Evolutionary conservation across 352 stramenopile genomes (phyloP).

Genomic region (Pythium diclinum): DNA sequence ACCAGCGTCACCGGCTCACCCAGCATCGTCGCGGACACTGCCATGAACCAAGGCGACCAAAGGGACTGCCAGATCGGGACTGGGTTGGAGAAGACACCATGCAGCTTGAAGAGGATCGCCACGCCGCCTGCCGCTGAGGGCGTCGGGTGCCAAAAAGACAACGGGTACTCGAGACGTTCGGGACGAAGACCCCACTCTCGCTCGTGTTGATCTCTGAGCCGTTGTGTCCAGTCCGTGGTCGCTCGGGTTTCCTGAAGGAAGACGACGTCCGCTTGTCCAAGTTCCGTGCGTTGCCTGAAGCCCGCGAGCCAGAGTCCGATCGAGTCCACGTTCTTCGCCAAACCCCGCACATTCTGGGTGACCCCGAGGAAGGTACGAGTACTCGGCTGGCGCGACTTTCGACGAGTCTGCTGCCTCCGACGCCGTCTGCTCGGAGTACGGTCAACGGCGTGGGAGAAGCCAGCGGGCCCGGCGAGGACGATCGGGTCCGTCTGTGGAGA

Average conservation of each 20-base stretch:
- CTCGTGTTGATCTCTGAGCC: neutral
- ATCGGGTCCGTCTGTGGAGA: too few relatives aligned
- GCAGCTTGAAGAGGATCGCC: constrained; percentile 7
- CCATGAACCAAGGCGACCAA: constrained; percentile 16
- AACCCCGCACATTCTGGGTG: constrained; percentile 11
- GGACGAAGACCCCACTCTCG: constrained; percentile 4
- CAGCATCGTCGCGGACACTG: too few relatives aligned
- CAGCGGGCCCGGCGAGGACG: too few relatives aligned
- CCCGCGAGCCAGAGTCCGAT: neutral
- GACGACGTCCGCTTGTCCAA: neutral
- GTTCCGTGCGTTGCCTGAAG: neutral
- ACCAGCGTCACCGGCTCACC: neutral
- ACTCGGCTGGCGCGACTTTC: too few relatives aligned
- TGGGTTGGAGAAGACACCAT: neutral
- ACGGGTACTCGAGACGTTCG: neutral
- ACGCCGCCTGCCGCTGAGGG: constrained; percentile 2
- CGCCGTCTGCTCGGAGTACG: too few relatives aligned
- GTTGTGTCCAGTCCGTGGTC: neutral
- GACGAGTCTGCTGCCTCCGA: too few relatives aligned
- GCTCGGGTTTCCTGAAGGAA: constrained; percentile 17
- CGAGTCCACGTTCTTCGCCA: neutral
- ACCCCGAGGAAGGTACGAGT: constrained; percentile 5
- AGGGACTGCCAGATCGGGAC: neutral
- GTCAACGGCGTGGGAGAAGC: too few relatives aligned
- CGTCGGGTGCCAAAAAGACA: constrained; percentile 8